A percentile compares a stretch with the other conserved stretches of the same genome.
These are phyloP conservation scores for Colletotrichum sp. DNA, from an alignment of 2,329 filamentous ascomycete species.

Conservation along the genomic window DNA sequence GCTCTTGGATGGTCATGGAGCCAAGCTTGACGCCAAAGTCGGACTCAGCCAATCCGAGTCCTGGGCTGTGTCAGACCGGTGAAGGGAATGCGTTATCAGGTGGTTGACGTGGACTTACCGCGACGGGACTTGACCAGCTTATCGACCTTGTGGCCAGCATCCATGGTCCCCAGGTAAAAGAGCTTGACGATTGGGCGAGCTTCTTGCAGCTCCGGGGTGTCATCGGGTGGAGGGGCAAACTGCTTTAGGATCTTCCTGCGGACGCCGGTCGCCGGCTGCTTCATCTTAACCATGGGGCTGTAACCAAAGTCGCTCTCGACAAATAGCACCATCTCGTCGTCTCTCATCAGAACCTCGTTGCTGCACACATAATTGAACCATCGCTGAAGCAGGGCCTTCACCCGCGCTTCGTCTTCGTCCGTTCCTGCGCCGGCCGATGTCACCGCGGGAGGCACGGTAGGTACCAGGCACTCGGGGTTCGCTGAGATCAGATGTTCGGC, in stretches of 20 bases:
- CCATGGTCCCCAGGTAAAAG: constrained; percentile 95
- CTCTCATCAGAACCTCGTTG: constrained; percentile 90
- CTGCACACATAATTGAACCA: constrained; percentile 95
- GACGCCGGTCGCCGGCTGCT: constrained; percentile 95
- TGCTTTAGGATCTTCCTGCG: constrained; percentile 96
- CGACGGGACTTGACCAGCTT: constrained; percentile 89
- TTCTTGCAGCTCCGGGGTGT: constrained; percentile 91
- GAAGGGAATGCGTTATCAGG: neutral
- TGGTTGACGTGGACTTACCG: constrained; percentile 60
- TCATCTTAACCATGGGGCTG: constrained; percentile 92
- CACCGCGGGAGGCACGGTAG: constrained; percentile 90
- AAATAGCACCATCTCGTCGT: constrained; percentile 97
- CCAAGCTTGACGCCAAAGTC: constrained; percentile 92
- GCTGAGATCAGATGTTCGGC: constrained; percentile 94
- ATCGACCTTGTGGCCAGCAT: constrained; percentile 96
- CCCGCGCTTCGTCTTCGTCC: constrained; percentile 89
- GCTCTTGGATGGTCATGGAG: constrained; percentile 87
- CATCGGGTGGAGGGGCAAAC: constrained; percentile 95
- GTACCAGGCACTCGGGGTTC: constrained; percentile 95
- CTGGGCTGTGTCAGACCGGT: constrained; percentile 50
- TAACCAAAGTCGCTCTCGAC: constrained; percentile 99
- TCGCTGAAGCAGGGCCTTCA: constrained; percentile 88
- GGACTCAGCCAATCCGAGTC: constrained; percentile 87
- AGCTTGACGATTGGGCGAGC: constrained; percentile 91
- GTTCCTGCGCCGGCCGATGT: constrained; percentile 95